A percentile compares a stretch with the other conserved stretches of the same genome.
Evolutionary conservation across 371 early-diverging fungal species (phyloP).

Genomic region (Mortierella sp.): DNA sequence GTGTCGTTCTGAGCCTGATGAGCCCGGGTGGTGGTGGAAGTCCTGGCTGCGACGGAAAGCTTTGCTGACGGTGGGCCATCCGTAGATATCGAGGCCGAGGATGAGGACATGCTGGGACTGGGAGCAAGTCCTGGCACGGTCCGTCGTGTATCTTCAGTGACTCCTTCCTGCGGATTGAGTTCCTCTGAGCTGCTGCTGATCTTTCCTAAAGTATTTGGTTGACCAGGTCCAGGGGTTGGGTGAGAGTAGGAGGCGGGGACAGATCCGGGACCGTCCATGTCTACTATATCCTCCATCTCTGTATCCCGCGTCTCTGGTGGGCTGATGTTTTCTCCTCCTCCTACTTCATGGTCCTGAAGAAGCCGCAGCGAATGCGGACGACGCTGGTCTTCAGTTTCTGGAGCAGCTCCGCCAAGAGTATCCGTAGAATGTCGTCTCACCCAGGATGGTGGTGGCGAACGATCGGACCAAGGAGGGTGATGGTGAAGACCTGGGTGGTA

Average conservation of each 20-base stretch:
- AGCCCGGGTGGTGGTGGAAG: neutral
- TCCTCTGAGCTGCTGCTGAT: neutral
- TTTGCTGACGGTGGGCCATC: neutral
- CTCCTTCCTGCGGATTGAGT: neutral
- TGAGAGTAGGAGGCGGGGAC: neutral
- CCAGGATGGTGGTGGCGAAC: neutral
- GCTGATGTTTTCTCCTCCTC: neutral
- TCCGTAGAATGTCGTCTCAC: neutral
- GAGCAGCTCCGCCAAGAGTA: neutral
- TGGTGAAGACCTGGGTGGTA: neutral
- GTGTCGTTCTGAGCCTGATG: neutral
- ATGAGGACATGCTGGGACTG: constrained; percentile 4
- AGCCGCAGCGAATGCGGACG: neutral
- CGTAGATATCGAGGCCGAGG: neutral
- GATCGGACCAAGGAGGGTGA: neutral
- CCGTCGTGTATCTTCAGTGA: neutral
- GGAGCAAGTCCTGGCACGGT: neutral
- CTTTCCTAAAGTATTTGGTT: neutral
- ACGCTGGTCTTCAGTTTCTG: neutral
- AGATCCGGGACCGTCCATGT: neutral
- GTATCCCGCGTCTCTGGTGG: neutral
- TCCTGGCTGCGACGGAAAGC: neutral
- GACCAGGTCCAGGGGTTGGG: neutral
- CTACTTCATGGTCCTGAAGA: neutral
- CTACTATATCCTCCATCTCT: neutral